Conservation (phyloP, 1,139 yeast genomes). For the Scheffersomyces segobiensis region DNA sequence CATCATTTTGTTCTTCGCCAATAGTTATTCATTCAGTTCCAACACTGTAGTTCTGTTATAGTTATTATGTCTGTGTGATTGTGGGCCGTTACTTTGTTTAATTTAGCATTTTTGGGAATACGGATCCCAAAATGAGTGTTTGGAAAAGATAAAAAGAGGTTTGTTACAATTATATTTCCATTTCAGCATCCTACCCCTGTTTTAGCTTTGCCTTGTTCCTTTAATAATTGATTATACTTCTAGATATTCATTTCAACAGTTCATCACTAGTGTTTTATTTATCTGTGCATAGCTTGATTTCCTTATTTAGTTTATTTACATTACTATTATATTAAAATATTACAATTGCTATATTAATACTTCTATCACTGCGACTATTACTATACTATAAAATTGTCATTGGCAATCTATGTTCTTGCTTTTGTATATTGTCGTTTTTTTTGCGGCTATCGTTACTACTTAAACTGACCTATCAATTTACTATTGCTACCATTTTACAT, state of each 20-base stretch:
- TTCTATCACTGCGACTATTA: too few relatives aligned
- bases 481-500: neutral
- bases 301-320: neutral
- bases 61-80: neutral
- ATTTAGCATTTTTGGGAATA: neutral
- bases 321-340: conserved; percentile 1
- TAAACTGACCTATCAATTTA: too few relatives aligned
- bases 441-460: neutral
- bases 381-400: neutral
- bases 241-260: neutral
- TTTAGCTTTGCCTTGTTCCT: neutral
- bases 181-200: neutral
- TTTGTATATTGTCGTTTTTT: too few relatives aligned
- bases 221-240: neutral
- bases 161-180: neutral
- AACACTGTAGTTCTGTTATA: neutral
- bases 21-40: neutral
- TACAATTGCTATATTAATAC: neutral
- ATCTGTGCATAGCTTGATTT: conserved; percentile 1
- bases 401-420: neutral
- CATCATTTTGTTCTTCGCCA: neutral
- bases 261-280: neutral
- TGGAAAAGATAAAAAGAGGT: neutral
- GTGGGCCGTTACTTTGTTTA: neutral
- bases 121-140: neutral